These are phyloP conservation scores for Hyaloperonospora arabidopsidis DNA, from an alignment of 352 stramenopile genomes.

Conservation along the genomic window DNA sequence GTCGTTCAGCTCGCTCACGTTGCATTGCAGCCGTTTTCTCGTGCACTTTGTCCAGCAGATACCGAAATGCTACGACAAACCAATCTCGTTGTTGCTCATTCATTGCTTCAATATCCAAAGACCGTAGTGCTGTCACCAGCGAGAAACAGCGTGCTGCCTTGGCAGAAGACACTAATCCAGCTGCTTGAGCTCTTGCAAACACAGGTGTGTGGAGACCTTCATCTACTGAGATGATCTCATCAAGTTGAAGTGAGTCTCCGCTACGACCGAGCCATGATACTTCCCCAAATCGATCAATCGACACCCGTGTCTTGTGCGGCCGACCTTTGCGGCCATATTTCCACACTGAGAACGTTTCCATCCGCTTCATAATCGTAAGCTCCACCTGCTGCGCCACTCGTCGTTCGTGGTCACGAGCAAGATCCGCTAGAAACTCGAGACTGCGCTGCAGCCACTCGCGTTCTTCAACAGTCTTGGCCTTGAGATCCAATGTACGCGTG, in stretches of 20 bases:
- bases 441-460: slow-evolving; percentile 73
- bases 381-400: slow-evolving; percentile 73
- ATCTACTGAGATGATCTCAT: slow-evolving; percentile 58
- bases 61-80: slow-evolving; percentile 82
- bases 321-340: slow-evolving; percentile 72
- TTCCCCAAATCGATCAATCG: slow-evolving; percentile 77
- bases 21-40: slow-evolving; percentile 74
- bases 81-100: slow-evolving; percentile 74
- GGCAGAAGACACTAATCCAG: slow-evolving; percentile 23
- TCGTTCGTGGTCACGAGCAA: slow-evolving; percentile 66
- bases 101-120: slow-evolving; percentile 67
- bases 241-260: slow-evolving; percentile 64
- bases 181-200: slow-evolving; percentile 41
- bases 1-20: slow-evolving; percentile 67
- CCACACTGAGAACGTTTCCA: slow-evolving; percentile 60
- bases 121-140: slow-evolving; percentile 49
- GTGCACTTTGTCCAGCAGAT: slow-evolving; percentile 78
- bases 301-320: slow-evolving; percentile 78
- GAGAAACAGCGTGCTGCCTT: slow-evolving; percentile 56
- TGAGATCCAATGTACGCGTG: slow-evolving; percentile 71
- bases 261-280: slow-evolving; percentile 76
- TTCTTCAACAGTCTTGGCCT: slow-evolving; percentile 55
- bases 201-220: slow-evolving; percentile 55
- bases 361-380: slow-evolving; percentile 78
- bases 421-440: slow-evolving; percentile 59